A percentile compares a stretch with the other conserved stretches of the same genome.
Conservation (phyloP, 306 rosid genomes). For the apple (Malus domestica) region ASM211411v1 NC_041795.1:25059001-25059500, state of each 20-base stretch:
- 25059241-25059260: not conserved
- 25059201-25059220: constrained; percentile 9
- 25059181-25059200: not conserved
- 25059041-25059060: not conserved
- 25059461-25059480: no score
- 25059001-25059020: not conserved
- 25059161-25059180: not conserved
- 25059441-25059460: no score
- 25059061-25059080: not conserved
- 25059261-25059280: not conserved
- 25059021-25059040: not conserved
- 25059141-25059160: not conserved
- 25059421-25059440: no score
- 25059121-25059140: not conserved
- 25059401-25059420: no score
- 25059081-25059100: not conserved
- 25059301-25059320: not conserved
- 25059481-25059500: no score
- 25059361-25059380: not conserved
- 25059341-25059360: not conserved
- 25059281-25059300: not conserved
- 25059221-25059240: not conserved
- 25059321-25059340: not conserved
- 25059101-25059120: not conserved
- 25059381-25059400: not conserved